Evolutionary conservation across 2,329 filamentous ascomycete species (phyloP).

Genomic region (Arthrocladium fulminans): DNA sequence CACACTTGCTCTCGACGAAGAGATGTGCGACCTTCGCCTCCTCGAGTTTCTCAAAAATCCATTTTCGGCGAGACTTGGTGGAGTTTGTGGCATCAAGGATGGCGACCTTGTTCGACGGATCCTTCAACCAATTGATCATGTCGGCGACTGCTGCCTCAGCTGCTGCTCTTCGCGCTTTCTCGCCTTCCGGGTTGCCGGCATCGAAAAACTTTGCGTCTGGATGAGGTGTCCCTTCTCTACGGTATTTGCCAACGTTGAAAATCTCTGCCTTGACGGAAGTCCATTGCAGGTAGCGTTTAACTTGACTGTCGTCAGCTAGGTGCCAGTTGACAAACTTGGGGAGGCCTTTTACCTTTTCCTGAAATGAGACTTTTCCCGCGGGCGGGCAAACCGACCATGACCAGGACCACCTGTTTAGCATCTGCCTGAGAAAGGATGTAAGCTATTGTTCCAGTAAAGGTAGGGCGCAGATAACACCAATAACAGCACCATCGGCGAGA

Average conservation of each 20-base stretch:
- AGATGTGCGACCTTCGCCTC: slow-evolving; percentile 71
- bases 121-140: slow-evolving; percentile 87
- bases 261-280: slow-evolving; percentile 86
- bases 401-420: slow-evolving; percentile 92
- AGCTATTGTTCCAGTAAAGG: slow-evolving; percentile 4
- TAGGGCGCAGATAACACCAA: neutral
- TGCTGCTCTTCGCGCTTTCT: slow-evolving; percentile 76
- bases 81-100: slow-evolving; percentile 97
- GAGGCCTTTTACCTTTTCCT: slow-evolving; percentile 63
- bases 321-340: neutral
- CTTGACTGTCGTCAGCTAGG: slow-evolving; percentile 37
- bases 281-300: slow-evolving; percentile 91
- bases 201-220: slow-evolving; percentile 95
- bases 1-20: slow-evolving; percentile 95
- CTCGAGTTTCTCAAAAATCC: slow-evolving; percentile 76
- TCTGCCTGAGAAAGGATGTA: slow-evolving; percentile 53
- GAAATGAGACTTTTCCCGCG: slow-evolving; percentile 96
- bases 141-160: slow-evolving; percentile 86
- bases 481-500: neutral
- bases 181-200: slow-evolving; percentile 77
- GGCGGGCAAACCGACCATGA: slow-evolving; percentile 96
- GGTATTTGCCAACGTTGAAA: slow-evolving; percentile 96
- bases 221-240: slow-evolving; percentile 79
- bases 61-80: slow-evolving; percentile 77
- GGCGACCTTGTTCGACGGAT: slow-evolving; percentile 69